Percentiles rank a stretch among this genome's conserved stretches.
phyloP scores from a whole-genome alignment of 371 early-diverging fungal species.

The Apophysomyces ossiformis region DNA sequence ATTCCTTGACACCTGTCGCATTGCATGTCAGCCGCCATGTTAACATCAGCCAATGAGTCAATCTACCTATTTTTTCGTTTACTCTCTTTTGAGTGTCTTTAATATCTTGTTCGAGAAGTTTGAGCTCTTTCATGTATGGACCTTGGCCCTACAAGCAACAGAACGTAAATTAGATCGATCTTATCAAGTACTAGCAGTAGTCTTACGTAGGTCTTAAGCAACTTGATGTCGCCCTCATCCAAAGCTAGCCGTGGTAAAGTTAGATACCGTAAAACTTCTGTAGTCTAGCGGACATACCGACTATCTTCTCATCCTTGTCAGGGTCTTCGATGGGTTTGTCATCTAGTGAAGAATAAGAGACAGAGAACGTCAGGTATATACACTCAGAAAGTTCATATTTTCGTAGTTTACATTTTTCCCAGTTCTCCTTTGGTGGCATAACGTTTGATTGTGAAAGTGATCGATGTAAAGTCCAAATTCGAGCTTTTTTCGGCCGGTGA shows the following conservation, averaged over 20 bases:
- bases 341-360: constrained; percentile 53
- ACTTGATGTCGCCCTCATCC: constrained; percentile 97
- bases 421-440: constrained; percentile 76
- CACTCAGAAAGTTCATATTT: not conserved
- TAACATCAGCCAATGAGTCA: not conserved
- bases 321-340: constrained; percentile 79
- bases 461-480: not conserved
- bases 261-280: constrained; percentile 2
- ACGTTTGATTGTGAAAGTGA: constrained; percentile 9
- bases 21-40: not conserved
- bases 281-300: constrained; percentile 61
- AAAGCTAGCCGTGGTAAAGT: constrained; percentile 60
- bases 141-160: constrained; percentile 85
- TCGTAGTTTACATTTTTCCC: constrained; percentile 91
- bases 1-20: constrained; percentile 93
- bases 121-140: constrained; percentile 93
- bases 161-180: constrained; percentile 7
- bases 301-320: constrained; percentile 85
- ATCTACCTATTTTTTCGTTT: constrained; percentile 93
- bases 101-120: constrained; percentile 89
- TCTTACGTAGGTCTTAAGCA: constrained; percentile 89
- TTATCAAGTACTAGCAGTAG: no score
- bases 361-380: not conserved
- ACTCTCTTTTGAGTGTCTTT: constrained; percentile 96
- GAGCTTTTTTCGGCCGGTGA: not conserved